Evolutionary conservation across 164 flowering plant species (phyloP), one percentile per base, ranked within the genome.

Genomic region (Warburgia ugandensis): DNA sequence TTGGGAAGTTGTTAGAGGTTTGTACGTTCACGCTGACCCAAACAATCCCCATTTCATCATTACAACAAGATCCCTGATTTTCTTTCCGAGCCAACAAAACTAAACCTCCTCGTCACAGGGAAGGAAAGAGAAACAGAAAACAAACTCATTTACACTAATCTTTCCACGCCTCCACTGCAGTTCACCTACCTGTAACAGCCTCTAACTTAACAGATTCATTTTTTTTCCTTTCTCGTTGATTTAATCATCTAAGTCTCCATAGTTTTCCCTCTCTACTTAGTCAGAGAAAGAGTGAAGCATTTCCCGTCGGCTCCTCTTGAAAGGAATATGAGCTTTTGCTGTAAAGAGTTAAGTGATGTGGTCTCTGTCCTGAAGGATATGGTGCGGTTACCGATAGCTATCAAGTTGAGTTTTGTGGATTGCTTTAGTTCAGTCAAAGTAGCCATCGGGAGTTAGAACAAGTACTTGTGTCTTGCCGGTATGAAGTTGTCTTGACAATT

Each of bases 371-470:
- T 43, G 46, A 43, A 43, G 5, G n/a, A n/a, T 22, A 22, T 22
- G 22, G 20, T 43, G 46, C 46, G 23, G 46, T 43, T 43, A 21
- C 23, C 46, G 7, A 43, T 43, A 19, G 46, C 46, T 43, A 43
- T 43, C 46, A 43, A n/a, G n/a, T n/a, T n/a, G n/a, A n/a, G n/a
- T n/a, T n/a, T n/a, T n/a, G n/a, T n/a, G n/a, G n/a, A n/a, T n/a
- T n/a, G n/a, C n/a, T n/a, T n/a, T n/a, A n/a, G 20, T 8, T 21
- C 7, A 17, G 46, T 22, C 46, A 43, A 28, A 43, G 22, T n/a
- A n/a, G n/a, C n/a, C n/a, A 20, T 13, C 11, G 14, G 13, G 46
- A 43, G 28, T 19, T 3, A 12, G 8, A 22, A 28, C 27, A 0
- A 3, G 25, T 7, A 21, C 46, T 43, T 11, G 23, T 43, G 2